Evolutionary conservation across 129 eudicot species (phyloP).

Genomic region (Artemisia argyi): DNA sequence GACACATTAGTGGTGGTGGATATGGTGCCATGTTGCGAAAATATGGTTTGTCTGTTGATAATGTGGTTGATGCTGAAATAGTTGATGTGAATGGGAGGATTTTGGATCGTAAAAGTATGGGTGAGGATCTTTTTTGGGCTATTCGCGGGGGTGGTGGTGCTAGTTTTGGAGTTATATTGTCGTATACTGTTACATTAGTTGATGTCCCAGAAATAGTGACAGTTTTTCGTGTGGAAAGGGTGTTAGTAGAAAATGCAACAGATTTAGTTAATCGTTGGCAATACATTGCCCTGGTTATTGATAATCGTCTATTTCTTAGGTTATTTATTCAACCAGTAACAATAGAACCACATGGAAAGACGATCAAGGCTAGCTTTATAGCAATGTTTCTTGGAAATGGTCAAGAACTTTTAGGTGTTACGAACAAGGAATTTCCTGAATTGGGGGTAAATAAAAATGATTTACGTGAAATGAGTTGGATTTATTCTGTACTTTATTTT

Average conservation of each 20-base stretch:
- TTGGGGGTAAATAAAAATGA: no score
- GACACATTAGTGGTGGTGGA: conserved; percentile 30
- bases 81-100: conserved; percentile 16
- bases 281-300: neutral
- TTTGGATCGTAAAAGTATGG: conserved; percentile 24
- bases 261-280: conserved; percentile 6
- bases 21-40: conserved; percentile 22
- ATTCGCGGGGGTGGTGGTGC: conserved; percentile 23
- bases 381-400: no score
- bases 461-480: no score
- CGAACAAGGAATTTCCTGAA: no score
- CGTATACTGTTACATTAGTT: conserved; percentile 30
- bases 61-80: conserved; percentile 16
- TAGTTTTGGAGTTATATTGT: conserved; percentile 21
- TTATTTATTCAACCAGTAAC: neutral
- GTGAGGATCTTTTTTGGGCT: conserved; percentile 39
- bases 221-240: conserved; percentile 21
- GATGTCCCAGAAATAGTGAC: conserved; percentile 28
- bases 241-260: conserved; percentile 13
- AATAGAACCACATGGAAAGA: no score
- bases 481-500: no score
- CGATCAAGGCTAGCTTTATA: no score
- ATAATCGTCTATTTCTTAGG: neutral
- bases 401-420: no score
- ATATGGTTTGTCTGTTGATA: conserved; percentile 26